Conservation (phyloP, 306 rosid species). For the Ochetophila trinervis region DNA sequence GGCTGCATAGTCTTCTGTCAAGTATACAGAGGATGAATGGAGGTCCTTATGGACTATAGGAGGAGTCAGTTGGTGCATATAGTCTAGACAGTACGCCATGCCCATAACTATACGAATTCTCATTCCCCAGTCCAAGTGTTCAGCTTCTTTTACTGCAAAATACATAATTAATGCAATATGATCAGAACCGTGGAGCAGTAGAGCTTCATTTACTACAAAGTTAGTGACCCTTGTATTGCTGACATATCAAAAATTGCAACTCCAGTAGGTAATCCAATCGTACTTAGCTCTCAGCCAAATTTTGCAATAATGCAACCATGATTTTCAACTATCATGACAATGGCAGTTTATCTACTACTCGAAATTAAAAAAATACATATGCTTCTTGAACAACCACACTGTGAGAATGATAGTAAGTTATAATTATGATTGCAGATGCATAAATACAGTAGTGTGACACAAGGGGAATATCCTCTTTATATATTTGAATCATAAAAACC, state of each 20-base stretch:
- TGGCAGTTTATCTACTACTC: neutral
- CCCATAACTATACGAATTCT: slow-evolving; percentile 87
- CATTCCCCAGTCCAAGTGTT: slow-evolving; percentile 82
- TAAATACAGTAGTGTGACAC: neutral
- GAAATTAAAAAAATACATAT: neutral
- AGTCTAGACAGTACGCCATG: slow-evolving; percentile 80
- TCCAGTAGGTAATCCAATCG: no score
- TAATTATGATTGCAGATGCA: neutral
- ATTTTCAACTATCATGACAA: neutral
- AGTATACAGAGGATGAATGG: slow-evolving; percentile 63
- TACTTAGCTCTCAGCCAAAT: no score
- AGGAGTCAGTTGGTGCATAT: slow-evolving; percentile 71
- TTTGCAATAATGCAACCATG: no score
- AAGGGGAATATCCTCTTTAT: neutral
- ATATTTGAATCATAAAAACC: neutral
- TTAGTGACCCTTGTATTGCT: no score
- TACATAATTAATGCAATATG: slow-evolving; percentile 14
- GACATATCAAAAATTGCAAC: no score
- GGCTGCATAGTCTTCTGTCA: slow-evolving; percentile 91
- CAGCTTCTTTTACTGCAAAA: slow-evolving; percentile 83
- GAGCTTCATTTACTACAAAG: neutral
- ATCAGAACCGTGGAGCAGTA: neutral
- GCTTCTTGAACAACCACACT: neutral
- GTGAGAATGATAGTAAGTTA: neutral
- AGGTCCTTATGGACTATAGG: slow-evolving; percentile 54